Percentiles rank a stretch among this genome's conserved stretches.
Evolutionary conservation across 2,329 filamentous ascomycete species (phyloP).

Genomic region (Penicillium nordicum): DNA sequence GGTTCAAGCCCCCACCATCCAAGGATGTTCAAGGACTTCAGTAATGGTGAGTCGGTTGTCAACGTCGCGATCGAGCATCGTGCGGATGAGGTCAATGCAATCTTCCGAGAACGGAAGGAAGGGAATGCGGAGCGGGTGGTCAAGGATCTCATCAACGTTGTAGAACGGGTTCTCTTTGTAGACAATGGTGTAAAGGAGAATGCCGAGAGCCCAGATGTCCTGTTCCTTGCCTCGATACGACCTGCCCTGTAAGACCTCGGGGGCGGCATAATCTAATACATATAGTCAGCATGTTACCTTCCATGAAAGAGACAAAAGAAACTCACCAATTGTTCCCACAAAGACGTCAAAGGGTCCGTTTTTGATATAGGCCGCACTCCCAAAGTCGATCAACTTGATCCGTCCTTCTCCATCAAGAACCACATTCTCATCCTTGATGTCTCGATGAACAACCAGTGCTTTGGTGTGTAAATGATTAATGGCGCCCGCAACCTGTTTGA

Average conservation of each 20-base stretch:
- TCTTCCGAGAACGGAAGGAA: slow-evolving; percentile 66
- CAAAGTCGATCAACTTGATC: slow-evolving; percentile 97
- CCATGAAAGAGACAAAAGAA: slow-evolving; percentile 8
- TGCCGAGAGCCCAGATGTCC: slow-evolving; percentile 96
- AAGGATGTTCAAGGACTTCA: slow-evolving; percentile 84
- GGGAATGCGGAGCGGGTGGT: slow-evolving; percentile 87
- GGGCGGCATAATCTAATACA: slow-evolving; percentile 82
- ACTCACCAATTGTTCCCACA: slow-evolving; percentile 91
- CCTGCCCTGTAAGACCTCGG: slow-evolving; percentile 90
- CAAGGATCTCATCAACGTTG: slow-evolving; percentile 98
- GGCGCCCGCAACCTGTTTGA: slow-evolving; percentile 85
- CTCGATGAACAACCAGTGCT: slow-evolving; percentile 88
- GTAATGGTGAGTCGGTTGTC: slow-evolving; percentile 78
- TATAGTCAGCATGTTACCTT: background rate
- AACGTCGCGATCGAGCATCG: slow-evolving; percentile 91
- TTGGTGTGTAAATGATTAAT: slow-evolving; percentile 88
- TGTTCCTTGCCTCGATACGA: slow-evolving; percentile 95
- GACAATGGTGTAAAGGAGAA: slow-evolving; percentile 95
- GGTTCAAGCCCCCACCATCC: slow-evolving; percentile 49
- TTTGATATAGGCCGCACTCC: slow-evolving; percentile 96
- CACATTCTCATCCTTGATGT: slow-evolving; percentile 99
- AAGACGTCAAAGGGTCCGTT: slow-evolving; percentile 98
- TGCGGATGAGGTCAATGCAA: slow-evolving; percentile 84
- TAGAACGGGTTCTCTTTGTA: slow-evolving; percentile 99
- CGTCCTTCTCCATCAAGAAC: slow-evolving; percentile 91